These are phyloP conservation scores for Colletotrichum melonis DNA, from an alignment of 2,329 filamentous ascomycete species.

Conservation along the genomic window DNA sequence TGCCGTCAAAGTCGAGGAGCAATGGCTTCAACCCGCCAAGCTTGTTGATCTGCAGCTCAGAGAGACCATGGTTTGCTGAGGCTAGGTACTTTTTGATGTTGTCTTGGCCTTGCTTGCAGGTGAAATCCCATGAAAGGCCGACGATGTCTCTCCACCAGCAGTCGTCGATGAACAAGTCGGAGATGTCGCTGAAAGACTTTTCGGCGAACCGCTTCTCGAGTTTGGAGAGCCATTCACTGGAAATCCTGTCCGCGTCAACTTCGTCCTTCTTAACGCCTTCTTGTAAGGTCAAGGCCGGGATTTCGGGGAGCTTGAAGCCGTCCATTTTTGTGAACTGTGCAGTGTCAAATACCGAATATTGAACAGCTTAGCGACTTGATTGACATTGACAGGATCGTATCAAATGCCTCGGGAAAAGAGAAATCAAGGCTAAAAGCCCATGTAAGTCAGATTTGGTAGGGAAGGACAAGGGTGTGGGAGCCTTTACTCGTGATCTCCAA, in stretches of 20 bases:
- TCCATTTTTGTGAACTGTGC: slow-evolving; percentile 3
- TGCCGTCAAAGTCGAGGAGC: slow-evolving; percentile 32
- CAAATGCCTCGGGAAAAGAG: not conserved
- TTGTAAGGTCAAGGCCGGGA: slow-evolving; percentile 2
- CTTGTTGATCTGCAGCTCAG: slow-evolving; percentile 14
- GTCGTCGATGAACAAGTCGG: slow-evolving; percentile 40
- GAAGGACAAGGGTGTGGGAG: not conserved
- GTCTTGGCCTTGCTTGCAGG: slow-evolving; percentile 39
- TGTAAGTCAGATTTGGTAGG: not conserved
- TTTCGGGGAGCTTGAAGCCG: slow-evolving; percentile 1
- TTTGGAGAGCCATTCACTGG: slow-evolving; percentile 8
- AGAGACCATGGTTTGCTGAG: slow-evolving; percentile 15
- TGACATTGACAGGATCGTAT: too few relatives aligned
- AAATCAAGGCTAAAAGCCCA: not conserved
- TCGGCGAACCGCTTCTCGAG: slow-evolving; percentile 14
- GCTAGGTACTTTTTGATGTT: slow-evolving; percentile 32
- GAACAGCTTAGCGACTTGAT: not conserved
- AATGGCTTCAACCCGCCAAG: slow-evolving; percentile 32
- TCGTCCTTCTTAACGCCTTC: slow-evolving; percentile 10
- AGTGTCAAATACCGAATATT: not conserved
- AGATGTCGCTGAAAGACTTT: slow-evolving; percentile 13
- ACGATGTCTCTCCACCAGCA: slow-evolving; percentile 45
- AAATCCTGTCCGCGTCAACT: slow-evolving; percentile 2
- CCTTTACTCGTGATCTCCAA: not conserved
- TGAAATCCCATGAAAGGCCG: slow-evolving; percentile 43